Evolutionary conservation across 2,329 filamentous ascomycete species (phyloP), one percentile per base, ranked within the genome.

Genomic region (Chaetothyriales sp.): DNA sequence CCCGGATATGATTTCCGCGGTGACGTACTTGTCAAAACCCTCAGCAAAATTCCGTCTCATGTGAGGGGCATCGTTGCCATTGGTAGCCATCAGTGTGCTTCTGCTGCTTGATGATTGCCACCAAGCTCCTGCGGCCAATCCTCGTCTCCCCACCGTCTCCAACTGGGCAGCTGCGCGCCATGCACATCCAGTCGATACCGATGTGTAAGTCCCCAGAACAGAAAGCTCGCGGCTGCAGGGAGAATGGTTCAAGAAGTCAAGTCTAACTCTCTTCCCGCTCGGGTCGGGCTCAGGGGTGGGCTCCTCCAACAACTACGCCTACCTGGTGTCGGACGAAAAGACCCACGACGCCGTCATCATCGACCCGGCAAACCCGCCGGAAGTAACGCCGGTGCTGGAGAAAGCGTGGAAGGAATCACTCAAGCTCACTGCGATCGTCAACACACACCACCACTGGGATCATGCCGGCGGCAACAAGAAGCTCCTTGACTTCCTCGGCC

Each of bases 391-490:
- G 22, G 48, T 56, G 13, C 70, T 98, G 49, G 83, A 90, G 65
- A 77, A 89, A 58, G 82, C 86, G 5, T 5, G 15, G 10, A 15
- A 40, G 10, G 70, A 81, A 43, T 71, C 46, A 13, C 6, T 95
- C 64, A 89, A 94, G 61, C 71, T 98, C 56, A 89, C 78, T 20
- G 86, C 83, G 48, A 94, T 98, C 64, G 82, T 97, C 63, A 98
- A 98, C 66, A 98, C 92, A 1, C 92, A 98, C 64, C 90, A 97
- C 66, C 92, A 98, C 66, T 84, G 83, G 75, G 92, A 98, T 60
- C 92, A 98, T 69, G 84, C 92, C 0, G 92, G 92, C 57, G 92
- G 92, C 7, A 98, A 98, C 67, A 77, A 78, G 52, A 82, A 89
- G 62, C 76, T 95, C 57, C 70, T 82, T 55, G 75, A 78, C 66